Evolutionary conservation across 2,329 filamentous ascomycete species (phyloP).

Genomic region (Zarea fungicola): DNA sequence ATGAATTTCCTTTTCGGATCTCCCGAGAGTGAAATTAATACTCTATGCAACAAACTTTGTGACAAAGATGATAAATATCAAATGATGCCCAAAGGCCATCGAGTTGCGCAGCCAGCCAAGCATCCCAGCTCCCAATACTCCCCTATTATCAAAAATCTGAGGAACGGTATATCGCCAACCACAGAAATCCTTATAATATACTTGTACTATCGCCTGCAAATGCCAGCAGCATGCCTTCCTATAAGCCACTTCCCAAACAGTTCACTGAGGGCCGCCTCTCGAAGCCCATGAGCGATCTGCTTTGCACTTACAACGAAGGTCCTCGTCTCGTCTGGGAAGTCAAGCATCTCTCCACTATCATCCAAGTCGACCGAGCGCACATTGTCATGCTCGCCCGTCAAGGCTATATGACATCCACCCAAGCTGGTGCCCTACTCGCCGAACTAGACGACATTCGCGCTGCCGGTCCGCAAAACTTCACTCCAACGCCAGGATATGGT

Average conservation of each 20-base stretch:
- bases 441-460: constrained; percentile 3
- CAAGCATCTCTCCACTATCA: not conserved
- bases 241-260: not conserved
- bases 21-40: no score
- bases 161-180: no score
- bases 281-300: not conserved
- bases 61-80: constrained; percentile 1
- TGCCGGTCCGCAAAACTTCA: not conserved
- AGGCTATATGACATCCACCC: not conserved
- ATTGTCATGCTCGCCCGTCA: constrained; percentile 5
- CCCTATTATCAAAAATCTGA: not conserved
- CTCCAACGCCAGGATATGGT: not conserved
- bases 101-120: not conserved
- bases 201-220: not conserved
- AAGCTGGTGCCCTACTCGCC: not conserved
- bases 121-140: not conserved
- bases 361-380: constrained; percentile 7
- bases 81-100: not conserved
- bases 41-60: no score
- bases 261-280: constrained; percentile 4
- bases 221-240: not conserved
- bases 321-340: constrained; percentile 7
- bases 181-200: no score
- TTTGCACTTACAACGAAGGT: not conserved
- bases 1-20: no score